These are phyloP conservation scores for Candida railenensis DNA, from an alignment of 805 yeast species.

Conservation along the genomic window DNA sequence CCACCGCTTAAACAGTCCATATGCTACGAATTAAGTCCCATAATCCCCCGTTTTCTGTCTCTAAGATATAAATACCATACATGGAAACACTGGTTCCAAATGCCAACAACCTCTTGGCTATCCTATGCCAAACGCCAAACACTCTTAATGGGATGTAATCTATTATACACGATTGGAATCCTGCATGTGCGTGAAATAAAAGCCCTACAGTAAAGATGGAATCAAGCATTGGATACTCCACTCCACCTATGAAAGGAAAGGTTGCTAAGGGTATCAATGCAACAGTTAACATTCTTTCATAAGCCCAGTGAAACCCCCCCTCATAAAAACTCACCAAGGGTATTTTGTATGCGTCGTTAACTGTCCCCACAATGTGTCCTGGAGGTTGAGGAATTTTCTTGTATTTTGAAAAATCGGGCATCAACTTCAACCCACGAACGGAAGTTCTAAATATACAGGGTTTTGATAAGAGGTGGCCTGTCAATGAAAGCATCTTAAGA, in stretches of 20 bases:
- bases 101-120: conserved; percentile 65
- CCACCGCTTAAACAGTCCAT: conserved; percentile 65
- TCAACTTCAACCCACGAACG: conserved; percentile 20
- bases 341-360: conserved; percentile 78
- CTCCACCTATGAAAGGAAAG: conserved; percentile 76
- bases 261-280: conserved; percentile 75
- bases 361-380: conserved; percentile 88
- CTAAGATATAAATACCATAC: conserved; percentile 80
- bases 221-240: conserved; percentile 68
- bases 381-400: conserved; percentile 78
- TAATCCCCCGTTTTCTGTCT: conserved; percentile 78
- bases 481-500: not conserved
- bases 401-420: conserved; percentile 46
- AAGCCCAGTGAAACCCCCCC: conserved; percentile 94
- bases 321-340: conserved; percentile 65
- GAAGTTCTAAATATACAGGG: not conserved
- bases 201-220: conserved; percentile 64
- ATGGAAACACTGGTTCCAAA: conserved; percentile 70
- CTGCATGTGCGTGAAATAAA: conserved; percentile 78
- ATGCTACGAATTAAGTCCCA: conserved; percentile 59
- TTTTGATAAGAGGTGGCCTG: not conserved
- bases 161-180: conserved; percentile 85
- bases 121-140: conserved; percentile 72
- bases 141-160: conserved; percentile 90
- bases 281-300: conserved; percentile 70